These are phyloP conservation scores for Hypoxylon sp. DNA, from an alignment of 2,329 filamentous ascomycete genomes.

Conservation along the genomic window DNA sequence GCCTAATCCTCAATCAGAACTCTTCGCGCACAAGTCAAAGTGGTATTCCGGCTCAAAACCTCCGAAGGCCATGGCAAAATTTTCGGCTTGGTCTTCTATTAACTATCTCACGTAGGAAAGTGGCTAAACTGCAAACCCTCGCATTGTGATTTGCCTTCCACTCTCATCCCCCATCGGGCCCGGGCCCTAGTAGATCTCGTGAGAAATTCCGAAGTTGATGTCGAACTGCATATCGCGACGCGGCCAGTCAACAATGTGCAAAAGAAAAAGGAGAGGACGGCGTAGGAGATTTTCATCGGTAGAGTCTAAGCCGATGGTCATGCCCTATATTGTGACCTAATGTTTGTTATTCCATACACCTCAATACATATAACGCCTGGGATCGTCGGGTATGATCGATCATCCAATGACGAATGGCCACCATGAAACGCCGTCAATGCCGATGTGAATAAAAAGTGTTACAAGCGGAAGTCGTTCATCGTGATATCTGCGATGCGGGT, in stretches of 20 bases:
- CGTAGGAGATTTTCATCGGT: conserved; percentile 42
- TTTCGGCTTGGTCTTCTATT: conserved; percentile 46
- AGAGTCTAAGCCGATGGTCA: conserved; percentile 42
- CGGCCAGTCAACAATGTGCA: conserved; percentile 36
- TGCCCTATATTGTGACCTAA: conserved; percentile 44
- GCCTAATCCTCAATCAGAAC: conserved; percentile 48
- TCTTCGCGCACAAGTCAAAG: conserved; percentile 43
- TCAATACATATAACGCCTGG: conserved; percentile 53
- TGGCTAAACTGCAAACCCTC: conserved; percentile 37
- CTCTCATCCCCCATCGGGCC: conserved; percentile 34
- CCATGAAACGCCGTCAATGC: conserved; percentile 55
- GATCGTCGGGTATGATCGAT: conserved; percentile 51
- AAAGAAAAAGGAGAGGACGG: conserved; percentile 52
- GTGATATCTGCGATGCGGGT: conserved; percentile 49
- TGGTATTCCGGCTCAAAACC: conserved; percentile 44
- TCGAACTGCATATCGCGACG: conserved; percentile 38
- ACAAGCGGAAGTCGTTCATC: conserved; percentile 53
- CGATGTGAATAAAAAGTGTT: conserved; percentile 51
- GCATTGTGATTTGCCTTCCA: conserved; percentile 27
- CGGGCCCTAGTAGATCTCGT: conserved; percentile 45
- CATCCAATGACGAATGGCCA: conserved; percentile 52
- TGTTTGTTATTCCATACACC: conserved; percentile 48
- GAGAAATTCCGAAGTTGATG: conserved; percentile 45
- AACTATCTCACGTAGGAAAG: conserved; percentile 47
- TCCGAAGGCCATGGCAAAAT: conserved; percentile 37